These are phyloP conservation scores for Hortaea werneckii DNA, from an alignment of 2,329 filamentous ascomycete species.

Conservation along the genomic window DNA sequence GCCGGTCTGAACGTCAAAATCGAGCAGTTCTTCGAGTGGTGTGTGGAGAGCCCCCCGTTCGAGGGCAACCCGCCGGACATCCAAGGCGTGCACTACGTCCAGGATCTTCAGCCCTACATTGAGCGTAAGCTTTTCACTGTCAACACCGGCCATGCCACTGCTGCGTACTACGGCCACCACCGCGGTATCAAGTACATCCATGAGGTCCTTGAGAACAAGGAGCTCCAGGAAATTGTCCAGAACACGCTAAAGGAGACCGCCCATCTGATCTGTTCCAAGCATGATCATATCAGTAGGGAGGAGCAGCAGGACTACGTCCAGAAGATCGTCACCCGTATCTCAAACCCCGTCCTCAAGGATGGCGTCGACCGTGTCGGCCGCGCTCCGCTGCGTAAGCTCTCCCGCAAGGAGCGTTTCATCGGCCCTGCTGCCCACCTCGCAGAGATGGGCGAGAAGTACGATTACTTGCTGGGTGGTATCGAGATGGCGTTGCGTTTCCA, in stretches of 20 bases:
- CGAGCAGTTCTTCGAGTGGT: conserved; percentile 99
- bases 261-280: conserved; percentile 74
- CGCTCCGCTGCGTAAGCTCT: conserved; percentile 85
- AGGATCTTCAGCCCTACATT: conserved; percentile 86
- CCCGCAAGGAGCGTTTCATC: conserved; percentile 91
- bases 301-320: conserved; percentile 82
- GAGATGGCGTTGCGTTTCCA: conserved; percentile 95
- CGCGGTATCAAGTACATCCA: conserved; percentile 78
- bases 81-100: conserved; percentile 84
- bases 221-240: conserved; percentile 70
- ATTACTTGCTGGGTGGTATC: conserved; percentile 66
- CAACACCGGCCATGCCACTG: conserved; percentile 95
- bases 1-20: conserved; percentile 84
- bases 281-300: conserved; percentile 56
- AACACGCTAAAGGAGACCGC: conserved; percentile 78
- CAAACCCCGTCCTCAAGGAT: conserved; percentile 87
- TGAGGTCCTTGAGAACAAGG: conserved; percentile 71
- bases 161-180: conserved; percentile 89
- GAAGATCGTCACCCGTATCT: conserved; percentile 85
- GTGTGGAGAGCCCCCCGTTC: conserved; percentile 82
- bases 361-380: conserved; percentile 90
- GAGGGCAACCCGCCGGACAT: conserved; percentile 62
- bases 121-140: conserved; percentile 99
- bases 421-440: conserved; percentile 83
- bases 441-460: conserved; percentile 63